Conservation (phyloP, 2,329 filamentous ascomycete genomes). For the Fusarium praegraminearum region DNA sequence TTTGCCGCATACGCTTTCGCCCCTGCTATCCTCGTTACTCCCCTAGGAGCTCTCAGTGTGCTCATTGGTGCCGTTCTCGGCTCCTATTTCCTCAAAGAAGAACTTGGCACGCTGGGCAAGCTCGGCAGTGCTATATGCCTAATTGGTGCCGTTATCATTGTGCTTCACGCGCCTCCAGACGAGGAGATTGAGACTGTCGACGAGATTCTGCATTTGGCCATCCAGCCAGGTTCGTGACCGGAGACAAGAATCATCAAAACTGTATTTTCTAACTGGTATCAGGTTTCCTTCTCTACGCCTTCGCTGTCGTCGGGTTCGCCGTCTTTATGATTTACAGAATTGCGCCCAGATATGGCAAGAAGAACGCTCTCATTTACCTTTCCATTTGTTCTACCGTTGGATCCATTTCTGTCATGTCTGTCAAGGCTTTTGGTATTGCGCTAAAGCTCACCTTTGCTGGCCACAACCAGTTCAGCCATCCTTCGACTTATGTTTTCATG, state of each 20-base stretch:
- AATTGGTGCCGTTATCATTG: conserved; percentile 96
- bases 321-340: conserved; percentile 96
- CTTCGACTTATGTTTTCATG: conserved; percentile 97
- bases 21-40: conserved; percentile 97
- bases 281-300: conserved; percentile 92
- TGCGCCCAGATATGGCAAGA: conserved; percentile 89
- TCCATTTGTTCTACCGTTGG: conserved; percentile 98
- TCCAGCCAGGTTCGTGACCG: conserved; percentile 79
- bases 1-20: conserved; percentile 99
- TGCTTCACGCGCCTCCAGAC: conserved; percentile 95
- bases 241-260: not conserved
- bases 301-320: conserved; percentile 84
- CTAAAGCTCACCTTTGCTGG: conserved; percentile 93
- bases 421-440: conserved; percentile 98
- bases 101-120: conserved; percentile 89
- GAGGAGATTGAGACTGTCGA: conserved; percentile 92
- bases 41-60: conserved; percentile 91
- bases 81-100: conserved; percentile 92
- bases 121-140: conserved; percentile 96
- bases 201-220: conserved; percentile 88
- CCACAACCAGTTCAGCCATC: conserved; percentile 94
- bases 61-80: conserved; percentile 94
- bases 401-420: conserved; percentile 97
- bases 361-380: conserved; percentile 95
- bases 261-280: conserved; percentile 22